Base-by-base conservation (phyloP, 441 rosid genomes). In the Corymbia citriodora region DNA sequence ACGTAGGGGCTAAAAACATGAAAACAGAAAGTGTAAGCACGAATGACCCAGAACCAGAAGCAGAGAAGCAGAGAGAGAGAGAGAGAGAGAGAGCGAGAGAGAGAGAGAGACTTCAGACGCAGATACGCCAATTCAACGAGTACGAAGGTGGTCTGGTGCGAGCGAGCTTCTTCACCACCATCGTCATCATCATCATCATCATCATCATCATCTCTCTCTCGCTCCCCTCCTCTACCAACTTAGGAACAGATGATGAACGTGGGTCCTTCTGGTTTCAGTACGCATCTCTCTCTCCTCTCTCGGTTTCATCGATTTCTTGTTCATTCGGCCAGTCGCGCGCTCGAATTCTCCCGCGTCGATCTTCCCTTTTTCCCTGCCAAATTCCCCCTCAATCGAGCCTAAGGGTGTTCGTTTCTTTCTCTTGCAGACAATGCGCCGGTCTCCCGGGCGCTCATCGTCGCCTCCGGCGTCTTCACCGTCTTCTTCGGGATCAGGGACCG, bases 221-320 rank as follows among this genome's bases (percentile, higher is more conserved):
- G 6, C 45, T 10, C 65, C 1, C 68, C 33, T 63, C 33, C 72
- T 85, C 93, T 91, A 82, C 68, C 29, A 1, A 54, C 90, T 50
- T 27, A 5, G 91, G 65, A 59, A 29, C 65, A 59, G 92, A 96
- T 93, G 96, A 98, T 98, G 99, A 96, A 98, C 97, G 99, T 99
- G 93, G 99, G 99, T 92, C 99, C 99, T 48, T 98, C 99, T 83
- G 99, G 99, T 90, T 98, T 98, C 95, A 95, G 99, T 98, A 91
- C 91, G 99, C 94, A 83, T 49, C 70, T 25, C 49, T 29, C 40
- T 48, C 87, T 49, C 19, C 52, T 54, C 11, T 85, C 55, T 89
- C 27, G 50, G 50, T 74, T 74, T 40, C 85, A 3, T 45, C 52
- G 49, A 79, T 79, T 45, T 79, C 85, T 25, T 25, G 85, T 45